Conservation (phyloP, 108 stramenopile species). For the Nitzschia inconspicua region DNA sequence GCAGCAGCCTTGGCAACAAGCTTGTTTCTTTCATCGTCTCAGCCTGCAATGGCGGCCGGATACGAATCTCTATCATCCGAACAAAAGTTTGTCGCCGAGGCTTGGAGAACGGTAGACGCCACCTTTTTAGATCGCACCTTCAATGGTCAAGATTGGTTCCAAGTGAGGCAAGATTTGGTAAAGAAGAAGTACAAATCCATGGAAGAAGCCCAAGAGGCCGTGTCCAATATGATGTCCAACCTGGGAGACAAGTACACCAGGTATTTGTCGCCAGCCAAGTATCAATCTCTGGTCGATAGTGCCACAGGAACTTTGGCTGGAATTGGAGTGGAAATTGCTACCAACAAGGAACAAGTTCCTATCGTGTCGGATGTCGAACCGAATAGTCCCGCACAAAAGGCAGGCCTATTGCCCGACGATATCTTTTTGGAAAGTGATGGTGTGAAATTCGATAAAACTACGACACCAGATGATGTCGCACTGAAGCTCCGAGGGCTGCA, state of each 20-base stretch:
- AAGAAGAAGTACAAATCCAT: conserved; percentile 73
- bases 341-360: conserved; percentile 27
- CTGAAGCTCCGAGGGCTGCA: conserved; percentile 67
- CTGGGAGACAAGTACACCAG: conserved; percentile 95
- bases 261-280: conserved; percentile 89
- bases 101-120: conserved; percentile 85
- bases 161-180: conserved; percentile 70
- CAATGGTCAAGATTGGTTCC: conserved; percentile 92
- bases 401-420: conserved; percentile 63
- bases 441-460: conserved; percentile 49
- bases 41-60: conserved; percentile 34
- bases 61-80: conserved; percentile 70
- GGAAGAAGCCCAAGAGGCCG: conserved; percentile 64
- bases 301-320: conserved; percentile 83
- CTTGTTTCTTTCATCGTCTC: conserved; percentile 1
- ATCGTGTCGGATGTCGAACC: conserved; percentile 79
- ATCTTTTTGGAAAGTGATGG: conserved; percentile 80
- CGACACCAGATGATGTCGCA: conserved; percentile 84
- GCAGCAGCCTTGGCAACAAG: not conserved
- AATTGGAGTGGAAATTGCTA: conserved; percentile 79
- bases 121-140: conserved; percentile 92
- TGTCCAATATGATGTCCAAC: conserved; percentile 54
- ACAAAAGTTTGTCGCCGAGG: conserved; percentile 80
- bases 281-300: conserved; percentile 84
- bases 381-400: conserved; percentile 61